Evolutionary conservation across 108 stramenopile species (phyloP).

Genomic region (Cyclotella distinguenda): DNA sequence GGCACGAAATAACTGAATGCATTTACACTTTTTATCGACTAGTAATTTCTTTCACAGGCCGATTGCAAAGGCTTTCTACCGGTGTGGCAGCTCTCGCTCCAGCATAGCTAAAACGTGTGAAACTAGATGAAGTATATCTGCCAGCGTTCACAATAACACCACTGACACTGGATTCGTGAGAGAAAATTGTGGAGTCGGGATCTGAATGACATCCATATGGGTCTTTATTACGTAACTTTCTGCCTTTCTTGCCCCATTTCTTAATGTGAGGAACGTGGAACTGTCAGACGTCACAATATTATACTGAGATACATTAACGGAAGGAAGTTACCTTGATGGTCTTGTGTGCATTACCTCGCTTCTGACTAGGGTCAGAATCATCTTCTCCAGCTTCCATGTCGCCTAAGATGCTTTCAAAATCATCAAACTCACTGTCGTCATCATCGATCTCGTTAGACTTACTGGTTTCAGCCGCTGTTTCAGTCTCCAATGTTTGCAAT

Average conservation of each 20-base stretch:
- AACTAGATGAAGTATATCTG: slow-evolving; percentile 60
- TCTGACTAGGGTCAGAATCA: slow-evolving; percentile 29
- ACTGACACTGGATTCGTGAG: slow-evolving; percentile 20
- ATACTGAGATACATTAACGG: neutral
- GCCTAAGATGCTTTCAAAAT: slow-evolving; percentile 29
- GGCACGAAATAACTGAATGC: neutral
- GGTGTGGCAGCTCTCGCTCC: slow-evolving; percentile 44
- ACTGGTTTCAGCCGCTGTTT: neutral
- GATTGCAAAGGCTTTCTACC: slow-evolving; percentile 11
- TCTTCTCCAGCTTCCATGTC: slow-evolving; percentile 43
- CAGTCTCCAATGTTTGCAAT: slow-evolving; percentile 26
- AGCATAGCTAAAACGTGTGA: slow-evolving; percentile 66
- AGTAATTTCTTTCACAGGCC: slow-evolving; percentile 18
- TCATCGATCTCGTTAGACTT: slow-evolving; percentile 8
- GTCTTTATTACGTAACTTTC: slow-evolving; percentile 84
- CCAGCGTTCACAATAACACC: slow-evolving; percentile 67
- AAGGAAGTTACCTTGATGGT: slow-evolving; percentile 43
- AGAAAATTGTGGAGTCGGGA: slow-evolving; percentile 59
- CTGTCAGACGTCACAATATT: neutral
- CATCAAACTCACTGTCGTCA: slow-evolving; percentile 25
- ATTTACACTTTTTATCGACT: neutral
- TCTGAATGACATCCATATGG: slow-evolving; percentile 87
- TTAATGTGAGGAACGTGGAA: neutral
- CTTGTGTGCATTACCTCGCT: slow-evolving; percentile 57
- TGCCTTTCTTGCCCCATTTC: slow-evolving; percentile 86